Evolutionary conservation across 192 early-diverging fungal species (phyloP).

Genomic region (Mortierella hygrophila): DNA sequence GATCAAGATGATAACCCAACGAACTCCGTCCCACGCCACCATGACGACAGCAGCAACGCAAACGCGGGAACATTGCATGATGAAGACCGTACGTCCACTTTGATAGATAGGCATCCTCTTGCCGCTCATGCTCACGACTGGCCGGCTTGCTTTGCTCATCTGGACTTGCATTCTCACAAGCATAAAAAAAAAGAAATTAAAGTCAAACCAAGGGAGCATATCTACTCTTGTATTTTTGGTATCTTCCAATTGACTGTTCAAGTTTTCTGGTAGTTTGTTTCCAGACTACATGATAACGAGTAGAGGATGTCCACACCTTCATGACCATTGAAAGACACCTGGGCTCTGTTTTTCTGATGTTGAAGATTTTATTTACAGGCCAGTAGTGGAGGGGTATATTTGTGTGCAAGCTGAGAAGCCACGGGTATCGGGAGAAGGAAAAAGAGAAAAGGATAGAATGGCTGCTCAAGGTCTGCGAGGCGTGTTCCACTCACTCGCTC

Average conservation of each 20-base stretch:
- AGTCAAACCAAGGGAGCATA: background rate
- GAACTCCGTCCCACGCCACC: too few species aligned
- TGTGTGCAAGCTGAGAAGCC: background rate
- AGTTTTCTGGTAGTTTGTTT: background rate
- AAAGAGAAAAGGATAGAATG: background rate
- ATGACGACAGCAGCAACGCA: too few species aligned
- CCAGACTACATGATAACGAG: background rate
- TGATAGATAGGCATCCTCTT: background rate
- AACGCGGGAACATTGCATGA: too few species aligned
- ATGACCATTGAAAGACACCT: background rate
- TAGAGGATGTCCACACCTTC: background rate
- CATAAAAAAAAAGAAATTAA: background rate
- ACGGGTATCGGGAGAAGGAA: background rate
- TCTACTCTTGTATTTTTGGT: background rate
- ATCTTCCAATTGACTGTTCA: too few species aligned
- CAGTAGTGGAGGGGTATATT: background rate
- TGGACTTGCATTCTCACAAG: background rate
- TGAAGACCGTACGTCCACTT: too few species aligned
- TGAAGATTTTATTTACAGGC: background rate
- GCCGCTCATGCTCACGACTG: slow-evolving; percentile 7
- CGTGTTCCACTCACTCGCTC: background rate
- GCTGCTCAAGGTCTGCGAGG: background rate
- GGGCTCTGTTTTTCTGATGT: background rate
- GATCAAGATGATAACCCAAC: too few species aligned
- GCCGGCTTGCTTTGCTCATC: background rate